Percentiles rank a stretch among this genome's conserved stretches.
Conservation (phyloP, 2,329 filamentous ascomycete genomes). For the Ceratocystis ficicola region DNA sequence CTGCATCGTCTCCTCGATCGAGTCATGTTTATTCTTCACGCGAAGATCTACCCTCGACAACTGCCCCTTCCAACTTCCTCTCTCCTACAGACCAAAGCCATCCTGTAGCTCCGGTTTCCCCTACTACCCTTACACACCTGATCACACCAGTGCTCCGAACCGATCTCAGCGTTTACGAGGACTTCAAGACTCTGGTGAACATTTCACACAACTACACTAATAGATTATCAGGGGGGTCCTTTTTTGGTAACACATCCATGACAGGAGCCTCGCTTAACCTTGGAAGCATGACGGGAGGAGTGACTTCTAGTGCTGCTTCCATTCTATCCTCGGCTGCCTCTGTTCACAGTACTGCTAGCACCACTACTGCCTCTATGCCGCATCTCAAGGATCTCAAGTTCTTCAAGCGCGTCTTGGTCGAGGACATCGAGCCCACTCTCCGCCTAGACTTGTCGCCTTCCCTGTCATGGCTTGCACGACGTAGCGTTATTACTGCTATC, state of each 20-base stretch:
- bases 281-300: conserved; percentile 18
- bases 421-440: conserved; percentile 90
- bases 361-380: conserved; percentile 27
- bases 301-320: conserved; percentile 27
- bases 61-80: conserved; percentile 24
- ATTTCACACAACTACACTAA: conserved; percentile 48
- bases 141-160: conserved; percentile 71
- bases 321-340: conserved; percentile 40
- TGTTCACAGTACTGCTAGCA: conserved; percentile 35
- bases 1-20: conserved; percentile 62
- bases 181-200: conserved; percentile 68
- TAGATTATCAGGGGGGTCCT: conserved; percentile 33
- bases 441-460: conserved; percentile 81
- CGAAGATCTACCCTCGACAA: conserved; percentile 30
- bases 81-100: conserved; percentile 22
- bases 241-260: conserved; percentile 31
- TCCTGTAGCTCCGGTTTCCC: conserved; percentile 40
- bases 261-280: conserved; percentile 42
- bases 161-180: conserved; percentile 68
- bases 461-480: conserved; percentile 82
- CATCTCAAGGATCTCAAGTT: conserved; percentile 81
- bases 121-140: conserved; percentile 67
- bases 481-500: conserved; percentile 71
- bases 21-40: conserved; percentile 53
- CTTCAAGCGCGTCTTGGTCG: conserved; percentile 75